Evolutionary conservation across 2,329 filamentous ascomycete genomes (phyloP).

Genomic region (Leptoxyphium fumago): DNA sequence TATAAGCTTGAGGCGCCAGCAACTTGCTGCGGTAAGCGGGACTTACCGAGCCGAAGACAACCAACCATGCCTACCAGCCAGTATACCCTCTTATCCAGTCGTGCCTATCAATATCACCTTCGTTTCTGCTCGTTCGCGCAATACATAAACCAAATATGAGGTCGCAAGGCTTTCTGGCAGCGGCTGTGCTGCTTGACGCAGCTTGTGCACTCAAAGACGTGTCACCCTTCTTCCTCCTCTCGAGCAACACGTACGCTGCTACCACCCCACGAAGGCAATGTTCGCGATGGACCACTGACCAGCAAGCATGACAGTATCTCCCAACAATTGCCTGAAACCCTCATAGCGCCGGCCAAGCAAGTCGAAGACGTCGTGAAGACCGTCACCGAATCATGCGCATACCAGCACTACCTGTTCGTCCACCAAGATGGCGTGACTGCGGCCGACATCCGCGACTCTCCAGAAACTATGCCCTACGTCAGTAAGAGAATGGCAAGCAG

Average conservation of each 20-base stretch:
- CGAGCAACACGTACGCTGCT: slow-evolving; percentile 56
- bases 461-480: slow-evolving; percentile 36
- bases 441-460: slow-evolving; percentile 46
- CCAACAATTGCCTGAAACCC: slow-evolving; percentile 13
- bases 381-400: slow-evolving; percentile 11
- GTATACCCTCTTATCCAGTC: too few relatives aligned
- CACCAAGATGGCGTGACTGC: slow-evolving; percentile 61
- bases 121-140: too few relatives aligned
- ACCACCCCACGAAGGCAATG: slow-evolving; percentile 2
- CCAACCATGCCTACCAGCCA: too few relatives aligned
- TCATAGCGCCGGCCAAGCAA: slow-evolving; percentile 28
- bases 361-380: slow-evolving; percentile 11
- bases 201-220: slow-evolving; percentile 69
- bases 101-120: too few relatives aligned
- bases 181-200: slow-evolving; percentile 37
- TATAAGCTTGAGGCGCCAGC: too few relatives aligned
- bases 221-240: slow-evolving; percentile 79
- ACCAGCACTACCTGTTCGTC: slow-evolving; percentile 54
- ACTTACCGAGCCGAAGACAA: too few relatives aligned
- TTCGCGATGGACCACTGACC: neutral
- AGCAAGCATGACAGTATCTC: slow-evolving; percentile 5
- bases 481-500: slow-evolving; percentile 33
- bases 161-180: slow-evolving; percentile 27
- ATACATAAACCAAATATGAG: slow-evolving; percentile 25
- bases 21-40: too few relatives aligned